Percentiles rank a stretch among this genome's conserved stretches.
Conservation (phyloP, 2,329 filamentous ascomycete species). For the Aspergillus floridensis region DNA sequence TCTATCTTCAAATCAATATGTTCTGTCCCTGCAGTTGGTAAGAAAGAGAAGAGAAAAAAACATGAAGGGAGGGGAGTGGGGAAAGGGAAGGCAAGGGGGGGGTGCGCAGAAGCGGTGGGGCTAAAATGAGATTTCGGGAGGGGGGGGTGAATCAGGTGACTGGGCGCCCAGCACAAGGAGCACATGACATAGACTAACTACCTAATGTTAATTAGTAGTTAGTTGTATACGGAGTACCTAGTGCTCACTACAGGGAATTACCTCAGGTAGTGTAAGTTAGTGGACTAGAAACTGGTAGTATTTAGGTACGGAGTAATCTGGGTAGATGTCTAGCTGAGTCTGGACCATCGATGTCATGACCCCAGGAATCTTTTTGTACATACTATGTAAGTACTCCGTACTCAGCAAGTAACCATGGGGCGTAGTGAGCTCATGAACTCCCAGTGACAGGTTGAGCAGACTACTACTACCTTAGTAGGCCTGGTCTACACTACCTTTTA, state of each 20-base stretch:
- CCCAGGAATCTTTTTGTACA: background rate
- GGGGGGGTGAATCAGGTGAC: no score
- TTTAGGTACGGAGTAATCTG: background rate
- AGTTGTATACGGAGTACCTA: no score
- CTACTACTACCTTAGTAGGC: background rate
- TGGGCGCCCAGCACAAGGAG: no score
- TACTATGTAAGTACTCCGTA: no score
- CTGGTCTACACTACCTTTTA: background rate
- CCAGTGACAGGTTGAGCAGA: slow-evolving; percentile 15
- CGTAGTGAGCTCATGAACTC: background rate
- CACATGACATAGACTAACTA: no score
- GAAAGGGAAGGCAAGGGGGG: background rate
- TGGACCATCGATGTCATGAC: slow-evolving; percentile 10
- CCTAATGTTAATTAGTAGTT: no score
- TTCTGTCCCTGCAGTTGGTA: background rate
- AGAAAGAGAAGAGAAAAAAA: background rate
- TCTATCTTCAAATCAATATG: background rate
- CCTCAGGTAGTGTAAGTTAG: no score
- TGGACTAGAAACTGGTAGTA: no score
- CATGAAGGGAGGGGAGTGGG: background rate
- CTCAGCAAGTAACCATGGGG: no score
- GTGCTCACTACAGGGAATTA: no score
- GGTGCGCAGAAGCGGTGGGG: no score
- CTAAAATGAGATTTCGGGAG: no score
- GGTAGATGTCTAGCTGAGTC: background rate